A percentile compares a stretch with the other conserved stretches of the same genome.
Evolutionary conservation across 441 rosid species (phyloP).

Genomic region (Capsella rubella): DNA sequence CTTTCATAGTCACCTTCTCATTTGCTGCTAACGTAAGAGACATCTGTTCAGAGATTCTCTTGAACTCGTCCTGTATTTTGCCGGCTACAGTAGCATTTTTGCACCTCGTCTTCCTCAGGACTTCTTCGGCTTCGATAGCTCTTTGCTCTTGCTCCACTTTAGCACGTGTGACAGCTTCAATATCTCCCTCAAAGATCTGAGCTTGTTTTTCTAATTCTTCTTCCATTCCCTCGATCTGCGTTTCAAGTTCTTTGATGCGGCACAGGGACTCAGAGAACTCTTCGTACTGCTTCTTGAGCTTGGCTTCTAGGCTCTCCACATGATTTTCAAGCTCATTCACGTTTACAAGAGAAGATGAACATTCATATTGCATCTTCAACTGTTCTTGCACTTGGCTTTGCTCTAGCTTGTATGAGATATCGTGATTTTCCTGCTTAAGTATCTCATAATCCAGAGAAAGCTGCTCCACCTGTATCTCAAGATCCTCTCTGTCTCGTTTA

Average conservation of each 20-base stretch:
- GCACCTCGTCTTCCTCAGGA: conserved; percentile 62
- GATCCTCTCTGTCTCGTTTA: conserved; percentile 68
- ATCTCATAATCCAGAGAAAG: conserved; percentile 52
- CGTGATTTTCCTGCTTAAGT: conserved; percentile 56
- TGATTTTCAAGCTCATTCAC: conserved; percentile 61
- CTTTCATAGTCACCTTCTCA: conserved; percentile 55
- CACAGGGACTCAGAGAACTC: conserved; percentile 57
- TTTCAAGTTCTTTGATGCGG: conserved; percentile 60
- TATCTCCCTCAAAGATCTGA: conserved; percentile 56
- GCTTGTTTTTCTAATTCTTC: conserved; percentile 58
- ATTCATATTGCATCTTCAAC: conserved; percentile 49
- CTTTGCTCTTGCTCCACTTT: conserved; percentile 66
- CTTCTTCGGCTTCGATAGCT: conserved; percentile 69
- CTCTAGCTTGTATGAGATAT: conserved; percentile 56
- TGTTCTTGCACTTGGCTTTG: conserved; percentile 60
- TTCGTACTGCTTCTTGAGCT: conserved; percentile 56
- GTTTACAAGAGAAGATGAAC: conserved; percentile 50
- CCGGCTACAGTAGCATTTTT: conserved; percentile 60
- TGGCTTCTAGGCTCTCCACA: conserved; percentile 64
- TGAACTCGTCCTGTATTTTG: conserved; percentile 67
- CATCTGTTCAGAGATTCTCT: conserved; percentile 65
- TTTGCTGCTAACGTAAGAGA: conserved; percentile 55
- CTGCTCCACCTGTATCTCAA: conserved; percentile 62
- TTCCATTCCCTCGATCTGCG: conserved; percentile 51
- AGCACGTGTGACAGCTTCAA: conserved; percentile 53